phyloP scores from a whole-genome alignment of 2,329 filamentous ascomycete species.

The Lasiodiplodia citricola region DNA sequence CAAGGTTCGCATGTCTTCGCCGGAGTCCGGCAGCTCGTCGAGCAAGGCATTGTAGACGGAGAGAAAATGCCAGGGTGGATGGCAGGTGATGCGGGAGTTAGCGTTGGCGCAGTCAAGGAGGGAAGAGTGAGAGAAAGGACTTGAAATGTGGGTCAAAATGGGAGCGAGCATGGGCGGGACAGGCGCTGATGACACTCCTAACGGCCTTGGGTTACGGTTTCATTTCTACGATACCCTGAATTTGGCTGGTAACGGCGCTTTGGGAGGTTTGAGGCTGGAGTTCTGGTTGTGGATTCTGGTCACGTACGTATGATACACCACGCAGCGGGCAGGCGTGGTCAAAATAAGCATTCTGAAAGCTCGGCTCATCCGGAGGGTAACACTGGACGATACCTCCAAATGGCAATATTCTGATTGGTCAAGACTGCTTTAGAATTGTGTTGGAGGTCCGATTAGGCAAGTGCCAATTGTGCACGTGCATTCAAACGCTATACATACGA shows the following conservation, averaged over 20 bases:
- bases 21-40: constrained; percentile 77
- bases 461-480: neutral
- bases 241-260: constrained; percentile 11
- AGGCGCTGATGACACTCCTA: neutral
- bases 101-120: constrained; percentile 69
- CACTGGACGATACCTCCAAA: neutral
- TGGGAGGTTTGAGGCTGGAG: neutral
- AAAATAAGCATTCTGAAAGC: neutral
- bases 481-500: neutral
- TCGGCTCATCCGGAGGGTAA: neutral
- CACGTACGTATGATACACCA: neutral
- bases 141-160: neutral
- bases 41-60: constrained; percentile 76
- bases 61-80: constrained; percentile 86
- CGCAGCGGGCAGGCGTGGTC: neutral
- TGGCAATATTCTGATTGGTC: constrained; percentile 1
- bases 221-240: constrained; percentile 22
- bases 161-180: neutral
- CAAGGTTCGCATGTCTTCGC: constrained; percentile 80
- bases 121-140: constrained; percentile 60
- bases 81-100: constrained; percentile 85
- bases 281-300: neutral
- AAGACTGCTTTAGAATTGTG: neutral
- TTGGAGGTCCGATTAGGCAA: neutral
- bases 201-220: constrained; percentile 13